Base-by-base conservation (phyloP, 2,329 filamentous ascomycete species). In the Fonsecaea pedrosoi region DNA sequence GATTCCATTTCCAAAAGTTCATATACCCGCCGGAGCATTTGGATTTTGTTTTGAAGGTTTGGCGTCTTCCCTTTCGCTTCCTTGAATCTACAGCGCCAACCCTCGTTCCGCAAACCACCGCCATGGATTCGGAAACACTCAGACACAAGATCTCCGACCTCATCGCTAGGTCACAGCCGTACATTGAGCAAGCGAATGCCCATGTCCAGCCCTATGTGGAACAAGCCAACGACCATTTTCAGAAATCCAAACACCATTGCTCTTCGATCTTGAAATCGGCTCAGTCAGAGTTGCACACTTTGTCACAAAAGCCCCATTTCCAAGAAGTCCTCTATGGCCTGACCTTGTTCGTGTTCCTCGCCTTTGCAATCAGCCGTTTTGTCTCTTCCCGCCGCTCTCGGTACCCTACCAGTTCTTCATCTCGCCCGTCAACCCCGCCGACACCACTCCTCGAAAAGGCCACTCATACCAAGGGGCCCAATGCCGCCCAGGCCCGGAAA, bases 321-420 rank as follows among this genome's bases (percentile, higher is more conserved):
- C 71, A 70, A 61, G 67, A 76, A 42, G 59, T 74, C 35, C 62
- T 70, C 8, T 79, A 79, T 55, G 74, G 76, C 15, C 56, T 76
- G 10, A 65, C 81, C 4, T 25, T 77, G 53, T 62, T 78, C 30
- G 61, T 75, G 10, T 68, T 78, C 25, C 34, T 63, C 56, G 60
- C 55, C 40, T 34, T 68, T 45, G 59, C 60, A 8, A 34, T 70
- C 12, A 62, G 64, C 7, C 57, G 56, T 18, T 70, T 68, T 30
- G 42, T 69, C 21, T 64, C 62, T 4, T 34, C 37, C 76, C 73
- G 63, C 15, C 60, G 32, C 25, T 10, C 38, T 4, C 42, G 45
- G 7, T 30, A 42, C 4, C 30, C n/a, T 3, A 8, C 21, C n/a
- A n/a, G n/a, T n/a, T n/a, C n/a, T n/a, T n/a, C n/a, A 30, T 54